Base-by-base conservation (phyloP, 352 stramenopile genomes). In the Globisporangium paddicum region DNA sequence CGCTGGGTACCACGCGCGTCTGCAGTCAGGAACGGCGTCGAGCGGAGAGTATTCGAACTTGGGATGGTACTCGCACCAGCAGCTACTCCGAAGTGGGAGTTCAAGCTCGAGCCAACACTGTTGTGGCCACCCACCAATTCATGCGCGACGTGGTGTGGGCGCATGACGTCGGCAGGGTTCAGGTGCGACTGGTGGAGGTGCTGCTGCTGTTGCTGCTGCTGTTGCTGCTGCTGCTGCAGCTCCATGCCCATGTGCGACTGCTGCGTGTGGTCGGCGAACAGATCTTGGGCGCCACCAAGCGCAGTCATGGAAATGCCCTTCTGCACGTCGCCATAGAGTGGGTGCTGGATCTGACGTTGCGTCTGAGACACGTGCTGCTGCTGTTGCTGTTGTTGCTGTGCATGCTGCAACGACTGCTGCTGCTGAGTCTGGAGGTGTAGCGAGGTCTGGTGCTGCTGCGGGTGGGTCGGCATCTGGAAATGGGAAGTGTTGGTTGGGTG, bases 201-300 rank as follows among this genome's bases (percentile, higher is more conserved):
- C 35, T 66, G 28, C 16, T 49, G 53, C 35, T 66, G 60, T 13
- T 58, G 35, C 19, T 66, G 60, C 47, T 85, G 65, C 40, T 68
- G 75, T n/a, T n/a, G 60, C 18, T 58, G 35, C 19, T 66, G 60
- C 47, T 85, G 65, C 40, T 68, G 75, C 62, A 85, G 76, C 23
- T 85, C 73, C 62, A 85, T 79, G 10, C 73, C 66, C 66, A 82
- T 78, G 40, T 79, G 73, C 40, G 73, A 62, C 45, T 82, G 73
- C 46, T 82, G 73, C 18, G 35, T 64, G 45, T 71, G 64, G 57
- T 71, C 64, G 16, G 62, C 60, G 38, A 82, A 85, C 7, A 85
- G 66, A 28, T 85, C 75, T 66, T 85, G 72, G 19, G 46, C 58
- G 7, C 62, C 55, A 28, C 67, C 64, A 48, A 85, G 56, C 1